Evolutionary conservation across 1,284 basidiomycete genomes (phyloP), one percentile per base, ranked within the genome.

Genomic region (Microstroma glucosiphilum): DNA sequence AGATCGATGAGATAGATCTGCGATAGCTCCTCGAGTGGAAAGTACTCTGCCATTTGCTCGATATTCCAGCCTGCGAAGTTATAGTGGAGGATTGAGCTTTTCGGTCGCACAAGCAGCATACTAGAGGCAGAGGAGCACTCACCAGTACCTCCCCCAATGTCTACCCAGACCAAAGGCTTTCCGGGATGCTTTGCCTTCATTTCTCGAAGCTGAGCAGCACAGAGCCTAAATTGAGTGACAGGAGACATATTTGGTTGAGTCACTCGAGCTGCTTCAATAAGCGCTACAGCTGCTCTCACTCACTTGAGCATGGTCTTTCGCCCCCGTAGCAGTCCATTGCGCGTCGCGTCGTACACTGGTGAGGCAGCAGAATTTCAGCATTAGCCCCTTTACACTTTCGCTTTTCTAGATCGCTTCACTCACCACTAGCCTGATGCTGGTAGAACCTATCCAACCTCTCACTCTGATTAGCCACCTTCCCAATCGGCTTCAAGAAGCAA

Each of bases 61-160:
- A 91, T 87, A 79, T 90, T 91, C 83, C 88, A 87, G 13, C 88
- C 86, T 84, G 59, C n/a, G 15, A 58, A 42, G 40, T 43, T 11
- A 11, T 43, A n/a, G 41, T 43, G 17, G 13, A 12, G 56, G 7
- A 15, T 21, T 23, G 25, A 17, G 21, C 57, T 19, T 12, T 13
- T 12, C 21, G 6, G 15, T 3, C 11, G 1, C 6, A 19, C 17
- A 15, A 9, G 23, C 4, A 12, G 4, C 43, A 6, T 6, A 12
- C 6, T 25, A 11, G 4, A 37, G 9, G 30, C 4, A 4, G 30
- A 37, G 30, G 3, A 37, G 30, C 15, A 62, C 72, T 62, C 59
- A 83, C 86, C 88, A 11, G 89, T 90, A 41, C 89, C 89, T 30
- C 89, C 89, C 9, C 89, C 89, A 61, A 91, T 86, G 77, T 90